These are phyloP conservation scores for Fusarium chaquense DNA, from an alignment of 2,329 filamentous ascomycete genomes.

Conservation along the genomic window DNA sequence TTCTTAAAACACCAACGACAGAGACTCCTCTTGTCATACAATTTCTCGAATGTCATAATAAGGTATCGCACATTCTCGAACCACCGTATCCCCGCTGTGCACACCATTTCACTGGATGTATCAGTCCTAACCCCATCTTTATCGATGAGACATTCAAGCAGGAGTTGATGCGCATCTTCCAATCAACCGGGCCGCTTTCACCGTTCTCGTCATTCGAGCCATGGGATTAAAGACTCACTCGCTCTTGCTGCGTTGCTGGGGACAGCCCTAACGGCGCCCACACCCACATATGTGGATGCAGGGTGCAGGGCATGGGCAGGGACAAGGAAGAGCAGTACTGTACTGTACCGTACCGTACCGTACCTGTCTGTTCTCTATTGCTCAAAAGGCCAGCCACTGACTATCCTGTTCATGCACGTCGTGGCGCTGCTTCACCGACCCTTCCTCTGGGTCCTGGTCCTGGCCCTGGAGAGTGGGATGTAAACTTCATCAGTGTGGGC, in stretches of 20 bases:
- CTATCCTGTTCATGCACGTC: constrained; percentile 52
- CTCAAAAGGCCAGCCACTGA: constrained; percentile 48
- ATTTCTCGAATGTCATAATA: constrained; percentile 20
- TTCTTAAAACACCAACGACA: constrained; percentile 6
- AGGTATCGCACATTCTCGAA: constrained; percentile 2
- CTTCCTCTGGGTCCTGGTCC: constrained; percentile 36
- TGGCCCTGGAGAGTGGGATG: constrained; percentile 33
- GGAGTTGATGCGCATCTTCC: constrained; percentile 26
- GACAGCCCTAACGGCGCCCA: constrained; percentile 47
- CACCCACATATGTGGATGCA: constrained; percentile 43
- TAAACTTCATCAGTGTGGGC: constrained; percentile 38
- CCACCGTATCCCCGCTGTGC: constrained; percentile 8
- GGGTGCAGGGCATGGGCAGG: constrained; percentile 42
- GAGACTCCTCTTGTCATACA: constrained; percentile 12
- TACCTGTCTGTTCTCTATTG: constrained; percentile 9
- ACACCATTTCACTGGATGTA: constrained; percentile 15
- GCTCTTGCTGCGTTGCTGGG: constrained; percentile 32
- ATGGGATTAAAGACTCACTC: constrained; percentile 18
- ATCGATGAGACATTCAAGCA: constrained; percentile 25
- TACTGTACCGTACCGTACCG: constrained; percentile 25
- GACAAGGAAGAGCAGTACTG: constrained; percentile 30
- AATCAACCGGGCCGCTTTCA: constrained; percentile 46
- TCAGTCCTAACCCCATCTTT: constrained; percentile 25
- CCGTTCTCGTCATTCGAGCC: constrained; percentile 40
- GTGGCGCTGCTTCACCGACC: constrained; percentile 51